These are phyloP conservation scores for Dactylorhiza incarnata DNA, from an alignment of 106 monocot genomes.

Conservation along the genomic window DNA sequence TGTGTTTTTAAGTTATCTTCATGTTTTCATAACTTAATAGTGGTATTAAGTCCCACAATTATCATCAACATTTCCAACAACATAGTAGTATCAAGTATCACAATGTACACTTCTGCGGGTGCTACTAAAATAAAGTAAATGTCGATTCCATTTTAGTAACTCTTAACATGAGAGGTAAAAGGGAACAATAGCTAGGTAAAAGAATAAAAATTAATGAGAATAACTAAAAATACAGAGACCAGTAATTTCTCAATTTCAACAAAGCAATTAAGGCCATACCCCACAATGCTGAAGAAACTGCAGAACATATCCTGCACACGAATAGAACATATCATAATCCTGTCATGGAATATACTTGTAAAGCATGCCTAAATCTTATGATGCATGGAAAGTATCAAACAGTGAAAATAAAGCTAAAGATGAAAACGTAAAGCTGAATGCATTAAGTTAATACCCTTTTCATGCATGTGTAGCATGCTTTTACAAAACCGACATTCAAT, in stretches of 20 bases:
- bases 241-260: background rate
- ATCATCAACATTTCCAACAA: background rate
- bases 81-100: background rate
- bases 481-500: background rate
- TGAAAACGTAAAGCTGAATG: background rate
- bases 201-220: background rate
- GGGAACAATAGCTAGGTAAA: background rate
- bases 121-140: background rate
- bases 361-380: background rate
- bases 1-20: background rate
- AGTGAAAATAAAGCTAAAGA: background rate
- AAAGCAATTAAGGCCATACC: constrained; percentile 44
- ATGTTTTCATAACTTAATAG: background rate
- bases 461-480: background rate
- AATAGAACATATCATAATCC: constrained; percentile 18
- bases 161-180: background rate
- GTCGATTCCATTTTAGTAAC: background rate
- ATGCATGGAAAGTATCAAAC: background rate
- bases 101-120: background rate
- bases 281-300: constrained; percentile 95
- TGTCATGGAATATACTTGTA: background rate
- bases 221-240: background rate
- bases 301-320: constrained; percentile 90
- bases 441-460: background rate
- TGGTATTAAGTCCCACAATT: background rate